Base-by-base conservation (phyloP, 2,329 filamentous ascomycete species). In the Botrytis sinoallii region DNA sequence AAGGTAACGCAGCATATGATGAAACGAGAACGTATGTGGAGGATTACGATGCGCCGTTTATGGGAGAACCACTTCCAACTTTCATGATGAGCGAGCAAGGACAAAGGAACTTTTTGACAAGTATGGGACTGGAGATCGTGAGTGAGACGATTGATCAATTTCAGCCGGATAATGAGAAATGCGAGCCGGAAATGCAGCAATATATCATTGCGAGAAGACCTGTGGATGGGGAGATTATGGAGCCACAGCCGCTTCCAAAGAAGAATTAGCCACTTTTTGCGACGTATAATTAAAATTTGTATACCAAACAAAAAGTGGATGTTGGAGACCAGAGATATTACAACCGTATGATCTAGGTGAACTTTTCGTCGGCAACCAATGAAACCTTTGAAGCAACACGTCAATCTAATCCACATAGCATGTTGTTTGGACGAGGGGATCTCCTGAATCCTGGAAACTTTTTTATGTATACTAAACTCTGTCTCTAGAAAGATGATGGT, bases 21-120 rank as follows among this genome's bases (percentile, higher is more conserved):
- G 76, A 87, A 40, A 74, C 71, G 14, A 68, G 42, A 55, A 77
- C 74, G 20, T 79, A 78, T 72, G 77, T 77, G 40, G 77, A 78
- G 75, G 77, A 78, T 60, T 78, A 77, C 35, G 63, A 73, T 55
- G 73, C 74, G 10, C 77, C 76, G 7, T 79, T 78, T 46, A 77
- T 79, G 77, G 78, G 78, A 12, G 74, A 79, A 55, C 61, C 74
- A 38, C 38, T 77, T 25, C 75, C 76, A 8, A 77, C 75, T 8
- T 75, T 78, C 9, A 75, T 77, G 77, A 65, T 78, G 75, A 78
- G 77, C 48, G 74, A 67, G 20, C 73, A 75, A 29, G 77, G 78
- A 22, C 76, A 78, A 35, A 71, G 70, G 29, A 74, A 75, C 18
- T 77, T 79, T 38, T 63, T 79, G 38, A 65, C 69, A 12, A 77